Evolutionary conservation across 2,329 filamentous ascomycete genomes (phyloP), one percentile per base, ranked within the genome.

Genomic region (Fusarium secorum): DNA sequence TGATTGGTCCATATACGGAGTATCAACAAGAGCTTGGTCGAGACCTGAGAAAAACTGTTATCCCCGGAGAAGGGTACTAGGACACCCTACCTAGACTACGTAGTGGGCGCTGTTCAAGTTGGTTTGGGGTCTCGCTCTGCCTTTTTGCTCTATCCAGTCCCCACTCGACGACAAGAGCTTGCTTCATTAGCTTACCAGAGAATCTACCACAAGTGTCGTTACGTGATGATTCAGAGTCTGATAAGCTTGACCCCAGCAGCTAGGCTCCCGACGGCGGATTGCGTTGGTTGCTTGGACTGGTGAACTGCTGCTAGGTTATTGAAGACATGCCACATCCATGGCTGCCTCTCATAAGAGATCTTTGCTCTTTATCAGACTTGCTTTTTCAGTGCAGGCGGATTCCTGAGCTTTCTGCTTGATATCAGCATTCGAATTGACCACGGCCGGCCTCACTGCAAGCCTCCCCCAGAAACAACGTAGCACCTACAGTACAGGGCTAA

Each of bases 401-500:
- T 44, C n/a, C 30, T 58, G 52, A 58, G 58, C 45, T 72, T 52
- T 49, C 53, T 38, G 53, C 46, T 49, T 32, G 41, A 49, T 33
- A 28, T 57, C 58, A 42, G 55, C 42, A 15, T 33, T 32, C 28
- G 42, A 48, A 56, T 30, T 32, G 39, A 39, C 51, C 39, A 65
- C 58, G 35, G 30, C 26, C 32, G 39, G 26, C 30, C 30, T 42
- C 44, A 26, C 52, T 44, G 7, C 20, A 32, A 22, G 36, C 41
- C 48, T 54, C 49, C 51, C 39, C 39, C 26, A 57, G 58, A 56
- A 44, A 60, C 54, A 61, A 57, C 45, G 17, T 57, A 61, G 46
- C 63, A 60, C 63, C 68, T 36, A 53, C 64, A 64, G 28, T 33
- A 53, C 64, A 64, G 32, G 64, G 67, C 54, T 64, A 62, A 71